A percentile compares a stretch with the other conserved stretches of the same genome.
phyloP scores from a whole-genome alignment of 202 grass and related monocot species.

The Digitaria exilis region DNA sequence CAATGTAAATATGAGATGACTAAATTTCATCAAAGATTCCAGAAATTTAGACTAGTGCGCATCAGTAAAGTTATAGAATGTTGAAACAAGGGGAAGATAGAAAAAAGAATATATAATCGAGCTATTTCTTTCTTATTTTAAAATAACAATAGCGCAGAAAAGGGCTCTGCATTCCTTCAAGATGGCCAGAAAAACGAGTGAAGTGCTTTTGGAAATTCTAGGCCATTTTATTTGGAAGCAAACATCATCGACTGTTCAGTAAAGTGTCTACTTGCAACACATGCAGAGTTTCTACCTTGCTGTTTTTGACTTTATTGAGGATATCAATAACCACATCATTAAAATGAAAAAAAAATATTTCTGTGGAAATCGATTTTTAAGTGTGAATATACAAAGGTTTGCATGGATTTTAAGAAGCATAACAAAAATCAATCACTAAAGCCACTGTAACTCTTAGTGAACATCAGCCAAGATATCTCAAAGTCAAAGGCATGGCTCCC shows the following conservation, averaged over 20 bases:
- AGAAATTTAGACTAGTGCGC: neutral
- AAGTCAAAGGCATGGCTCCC: conserved; percentile 21
- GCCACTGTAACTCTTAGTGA: neutral
- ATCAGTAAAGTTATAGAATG: neutral
- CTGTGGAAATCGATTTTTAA: neutral
- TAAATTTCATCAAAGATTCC: neutral
- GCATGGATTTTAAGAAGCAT: neutral
- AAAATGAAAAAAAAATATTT: conserved; percentile 21
- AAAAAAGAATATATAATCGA: neutral
- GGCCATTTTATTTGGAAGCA: no score
- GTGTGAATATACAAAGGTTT: neutral
- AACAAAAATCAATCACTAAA: neutral
- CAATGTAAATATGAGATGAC: neutral
- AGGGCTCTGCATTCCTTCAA: neutral
- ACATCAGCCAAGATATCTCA: conserved; percentile 9
- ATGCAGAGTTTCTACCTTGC: neutral
- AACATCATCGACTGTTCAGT: neutral
- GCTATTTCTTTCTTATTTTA: neutral
- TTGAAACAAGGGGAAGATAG: neutral
- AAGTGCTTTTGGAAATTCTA: no score
- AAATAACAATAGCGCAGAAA: neutral
- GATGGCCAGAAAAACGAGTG: neutral
- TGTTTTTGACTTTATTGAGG: neutral
- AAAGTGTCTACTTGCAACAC: neutral
- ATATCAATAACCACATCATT: conserved; percentile 18